Evolutionary conservation across 805 yeast genomes (phyloP), one percentile per base, ranked within the genome.

Genomic region (Grigorovia humatica): DNA sequence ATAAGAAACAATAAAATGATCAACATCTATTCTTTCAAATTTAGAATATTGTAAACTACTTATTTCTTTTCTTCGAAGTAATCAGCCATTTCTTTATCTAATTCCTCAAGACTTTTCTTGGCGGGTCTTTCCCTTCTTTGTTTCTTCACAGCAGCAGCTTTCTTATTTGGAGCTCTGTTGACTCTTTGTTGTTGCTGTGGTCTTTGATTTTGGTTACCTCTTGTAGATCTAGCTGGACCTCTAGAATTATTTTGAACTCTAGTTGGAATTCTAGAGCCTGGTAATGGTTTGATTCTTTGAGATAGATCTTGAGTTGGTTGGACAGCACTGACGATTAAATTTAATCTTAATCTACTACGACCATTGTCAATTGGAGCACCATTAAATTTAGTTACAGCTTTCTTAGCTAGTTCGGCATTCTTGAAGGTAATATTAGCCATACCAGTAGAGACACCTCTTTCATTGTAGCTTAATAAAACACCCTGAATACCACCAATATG

Each of bases 11-110:
- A 12, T 9, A 15, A 38, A 38, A 38, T 38, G 42, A 38, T 38
- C 42, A 38, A 38, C 42, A 38, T 38, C 13, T 38, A n/a, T 4
- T 12, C 2, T 38, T 38, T n/a, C 3, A 38, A 17, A 44, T 29
- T 29, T 12, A 6, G 9, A n/a, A 7, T 42, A 18, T 17, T 43
- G 2, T 23, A 43, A 43, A 20, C 29, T 32, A 2, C 29, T 44
- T 57, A 59, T 52, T 63, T 59, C 54, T 63, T 64, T 50, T 70
- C 70, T 56, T 81, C 82, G 62, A 91, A 90, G 74, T 91, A 91
- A 67, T 90, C 98, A 56, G 89, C 85, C 99, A 93, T 91, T 74
- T 91, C 98, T 68, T 90, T 96, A 72, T 93, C 99, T 66, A 91
- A 81, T 72, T 93, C 91, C 69, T 87, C 98, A 57, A 86, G 76